phyloP scores from a whole-genome alignment of 176 grass and related monocot genomes.

The Carex cristatella region DNA sequence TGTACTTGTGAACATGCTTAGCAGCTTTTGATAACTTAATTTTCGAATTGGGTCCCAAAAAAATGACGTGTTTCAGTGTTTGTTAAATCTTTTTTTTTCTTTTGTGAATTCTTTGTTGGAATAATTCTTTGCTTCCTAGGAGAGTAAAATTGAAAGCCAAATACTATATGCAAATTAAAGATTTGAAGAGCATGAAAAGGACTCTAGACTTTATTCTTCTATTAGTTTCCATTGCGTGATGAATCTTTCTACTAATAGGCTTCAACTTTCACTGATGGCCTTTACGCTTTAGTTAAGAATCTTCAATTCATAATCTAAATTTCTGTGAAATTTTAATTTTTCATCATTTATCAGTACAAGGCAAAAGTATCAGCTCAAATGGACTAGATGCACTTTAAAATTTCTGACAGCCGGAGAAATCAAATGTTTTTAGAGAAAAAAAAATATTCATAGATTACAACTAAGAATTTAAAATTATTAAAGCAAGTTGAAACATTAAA shows the following conservation, averaged over 20 bases:
- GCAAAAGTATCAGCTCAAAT: neutral
- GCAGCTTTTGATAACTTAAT: slow-evolving; percentile 4
- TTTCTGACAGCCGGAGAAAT: neutral
- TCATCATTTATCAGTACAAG: neutral
- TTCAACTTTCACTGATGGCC: neutral
- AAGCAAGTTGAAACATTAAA: slow-evolving; percentile 1
- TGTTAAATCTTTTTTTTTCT: neutral
- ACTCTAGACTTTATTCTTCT: slow-evolving; percentile 16
- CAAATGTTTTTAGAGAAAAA: neutral
- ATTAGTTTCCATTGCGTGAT: slow-evolving; percentile 16
- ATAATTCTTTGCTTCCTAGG: slow-evolving; percentile 22
- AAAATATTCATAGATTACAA: neutral
- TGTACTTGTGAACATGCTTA: neutral
- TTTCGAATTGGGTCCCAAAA: neutral
- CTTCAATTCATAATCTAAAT: neutral
- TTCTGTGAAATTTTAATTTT: neutral
- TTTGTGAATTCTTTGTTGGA: neutral
- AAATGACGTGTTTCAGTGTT: neutral
- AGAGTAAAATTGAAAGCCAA: neutral
- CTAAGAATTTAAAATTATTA: neutral
- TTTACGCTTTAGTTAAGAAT: neutral
- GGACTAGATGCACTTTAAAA: neutral
- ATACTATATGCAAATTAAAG: slow-evolving; percentile 4
- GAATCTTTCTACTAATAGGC: slow-evolving; percentile 21
- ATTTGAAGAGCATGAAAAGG: neutral